Evolutionary conservation across 1,284 basidiomycete genomes (phyloP).

Genomic region (Sporisorium scitamineum): DNA sequence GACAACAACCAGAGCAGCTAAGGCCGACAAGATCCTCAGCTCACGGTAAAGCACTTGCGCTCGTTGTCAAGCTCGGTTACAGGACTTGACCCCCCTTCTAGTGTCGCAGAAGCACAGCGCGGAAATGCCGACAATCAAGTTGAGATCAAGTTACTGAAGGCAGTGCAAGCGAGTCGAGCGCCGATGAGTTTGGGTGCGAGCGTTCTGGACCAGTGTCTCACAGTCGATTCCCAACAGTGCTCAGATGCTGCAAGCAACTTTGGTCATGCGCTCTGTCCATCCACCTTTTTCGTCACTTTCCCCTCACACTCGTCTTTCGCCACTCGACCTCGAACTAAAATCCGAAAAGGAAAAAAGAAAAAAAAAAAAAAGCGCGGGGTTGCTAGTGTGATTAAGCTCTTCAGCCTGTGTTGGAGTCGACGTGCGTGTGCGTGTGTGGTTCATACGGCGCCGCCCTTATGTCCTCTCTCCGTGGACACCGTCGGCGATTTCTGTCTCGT

Average conservation of each 20-base stretch:
- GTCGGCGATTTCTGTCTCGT: not conserved
- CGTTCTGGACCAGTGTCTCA: constrained; percentile 3
- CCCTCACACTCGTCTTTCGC: not conserved
- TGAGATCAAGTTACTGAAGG: not conserved
- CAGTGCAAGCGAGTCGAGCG: not conserved
- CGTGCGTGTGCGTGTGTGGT: not conserved
- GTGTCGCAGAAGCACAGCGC: not conserved
- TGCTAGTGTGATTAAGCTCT: not conserved
- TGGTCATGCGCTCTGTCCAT: constrained; percentile 2
- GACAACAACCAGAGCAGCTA: not conserved
- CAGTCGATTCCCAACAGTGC: not conserved
- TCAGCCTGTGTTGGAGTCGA: not conserved
- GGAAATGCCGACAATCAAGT: not conserved
- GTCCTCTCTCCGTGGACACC: not conserved
- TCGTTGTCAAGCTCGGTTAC: not conserved
- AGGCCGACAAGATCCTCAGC: too few species aligned
- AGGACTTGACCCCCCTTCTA: not conserved
- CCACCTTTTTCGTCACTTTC: not conserved
- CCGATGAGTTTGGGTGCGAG: not conserved
- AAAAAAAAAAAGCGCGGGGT: not conserved
- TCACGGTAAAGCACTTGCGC: not conserved
- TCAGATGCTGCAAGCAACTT: not conserved
- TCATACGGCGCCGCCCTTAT: not conserved
- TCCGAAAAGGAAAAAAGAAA: not conserved
- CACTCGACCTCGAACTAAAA: not conserved